A percentile compares a stretch with the other conserved stretches of the same genome.
Conservation (phyloP, 495 filamentous ascomycete genomes). For the Lasiosphaeriaceae sp. region DNA sequence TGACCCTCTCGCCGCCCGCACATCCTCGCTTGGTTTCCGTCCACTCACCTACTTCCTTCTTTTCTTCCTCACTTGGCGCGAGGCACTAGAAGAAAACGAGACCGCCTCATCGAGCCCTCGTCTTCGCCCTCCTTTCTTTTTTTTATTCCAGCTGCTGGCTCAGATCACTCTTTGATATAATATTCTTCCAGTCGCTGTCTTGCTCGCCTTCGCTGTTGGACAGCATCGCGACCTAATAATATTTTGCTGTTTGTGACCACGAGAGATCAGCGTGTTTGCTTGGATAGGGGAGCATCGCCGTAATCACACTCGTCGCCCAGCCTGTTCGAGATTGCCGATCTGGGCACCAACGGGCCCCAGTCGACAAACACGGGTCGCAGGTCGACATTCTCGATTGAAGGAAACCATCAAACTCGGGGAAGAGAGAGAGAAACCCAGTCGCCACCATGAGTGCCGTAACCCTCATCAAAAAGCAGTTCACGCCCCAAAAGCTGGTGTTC, state of each 20-base stretch:
- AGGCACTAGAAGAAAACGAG: constrained; percentile 20
- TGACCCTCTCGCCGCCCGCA: constrained; percentile 45
- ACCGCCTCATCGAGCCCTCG: constrained; percentile 28
- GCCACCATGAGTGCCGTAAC: constrained; percentile 39
- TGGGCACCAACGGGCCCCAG: constrained; percentile 11
- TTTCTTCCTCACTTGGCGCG: constrained; percentile 26
- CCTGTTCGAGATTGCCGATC: constrained; percentile 4
- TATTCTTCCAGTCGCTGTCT: too few species aligned
- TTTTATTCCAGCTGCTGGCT: constrained; percentile 54
- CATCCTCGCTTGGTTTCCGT: constrained; percentile 16
- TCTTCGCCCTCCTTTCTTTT: constrained; percentile 37
- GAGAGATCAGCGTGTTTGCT: constrained; percentile 1
- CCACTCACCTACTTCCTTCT: constrained; percentile 16
- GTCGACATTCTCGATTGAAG: constrained; percentile 45
- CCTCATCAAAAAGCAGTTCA: constrained; percentile 56
- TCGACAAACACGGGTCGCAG: constrained; percentile 42
- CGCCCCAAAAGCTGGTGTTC: constrained; percentile 67
- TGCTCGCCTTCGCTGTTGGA: constrained; percentile 7
- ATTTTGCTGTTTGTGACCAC: constrained; percentile 12
- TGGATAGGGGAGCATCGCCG: neutral
- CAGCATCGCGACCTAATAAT: constrained; percentile 11
- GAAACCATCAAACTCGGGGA: constrained; percentile 8
- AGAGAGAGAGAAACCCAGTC: constrained; percentile 21
- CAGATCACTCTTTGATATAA: constrained; percentile 49
- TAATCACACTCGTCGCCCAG: neutral